Evolutionary conservation across 805 yeast species (phyloP), one percentile per base, ranked within the genome.

Genomic region (Saturnispora besseyi): DNA sequence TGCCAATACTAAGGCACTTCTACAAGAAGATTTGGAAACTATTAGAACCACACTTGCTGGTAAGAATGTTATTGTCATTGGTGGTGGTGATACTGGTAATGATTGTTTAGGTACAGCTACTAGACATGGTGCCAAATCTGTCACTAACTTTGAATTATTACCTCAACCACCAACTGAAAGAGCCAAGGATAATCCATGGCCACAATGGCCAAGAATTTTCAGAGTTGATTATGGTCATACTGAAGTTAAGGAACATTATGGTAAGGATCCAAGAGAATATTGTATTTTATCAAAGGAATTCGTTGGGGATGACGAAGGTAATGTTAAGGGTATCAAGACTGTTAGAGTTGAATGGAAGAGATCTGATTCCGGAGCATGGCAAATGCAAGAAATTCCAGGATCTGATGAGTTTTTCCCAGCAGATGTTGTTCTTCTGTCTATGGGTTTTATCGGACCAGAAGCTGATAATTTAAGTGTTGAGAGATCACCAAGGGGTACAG

Each of bases 1-100:
- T 63, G 73, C 82, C 63, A 93, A 93, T 75, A 91, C 99, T 51
- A 78, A 88, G 71, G 95, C 96, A 3, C 75, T 93, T 62, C 77
- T 93, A 57, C 87, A 84, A 51, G 82, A 82, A 58, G 78, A 85
- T 60, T 75, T 93, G 66, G 93, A 82, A 55, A 84, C 81, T 51
- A 84, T 91, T 52, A 79, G 84, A 57, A 72, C 76, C 56, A 75
- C 77, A 53, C 67, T 91, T 53, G 80, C 76, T 54, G 98, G 93
- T 59, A 93, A 91, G 76, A 75, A 86, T 56, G 98, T 91, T 51
- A 82, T 91, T 62, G 98, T 91, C 50, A 91, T 91, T 74, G 99
- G 99, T 62, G 99, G 99, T 74, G 99, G 99, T 80, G 99, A 91
- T 69, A 91, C 98, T 33, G 99, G 99, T 79, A 91, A 91, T 66